phyloP scores from a whole-genome alignment of 208 protist genomes.

The Acanthamoeba lenticulata region DNA sequence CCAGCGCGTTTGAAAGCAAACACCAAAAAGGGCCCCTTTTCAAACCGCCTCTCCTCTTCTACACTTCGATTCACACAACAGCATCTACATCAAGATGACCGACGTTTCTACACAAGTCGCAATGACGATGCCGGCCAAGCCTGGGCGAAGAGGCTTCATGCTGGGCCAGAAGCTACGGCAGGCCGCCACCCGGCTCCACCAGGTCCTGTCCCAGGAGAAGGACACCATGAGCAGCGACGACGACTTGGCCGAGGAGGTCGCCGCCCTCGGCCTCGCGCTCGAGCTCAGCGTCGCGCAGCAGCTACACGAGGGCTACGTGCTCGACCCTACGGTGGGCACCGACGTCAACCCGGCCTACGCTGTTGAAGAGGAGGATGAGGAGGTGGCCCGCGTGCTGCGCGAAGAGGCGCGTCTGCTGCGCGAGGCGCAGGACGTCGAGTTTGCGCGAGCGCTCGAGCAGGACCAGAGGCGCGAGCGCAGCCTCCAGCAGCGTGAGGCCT shows the following conservation, averaged over 20 bases:
- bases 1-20: no score
- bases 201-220: slow-evolving; percentile 27
- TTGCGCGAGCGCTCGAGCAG: neutral
- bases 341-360: neutral
- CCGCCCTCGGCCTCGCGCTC: neutral
- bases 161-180: neutral
- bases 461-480: neutral
- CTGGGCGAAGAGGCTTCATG: neutral
- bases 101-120: neutral
- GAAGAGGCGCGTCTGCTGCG: slow-evolving; percentile 6
- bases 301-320: neutral
- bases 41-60: no score
- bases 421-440: neutral
- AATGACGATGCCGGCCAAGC: neutral
- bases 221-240: neutral
- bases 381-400: neutral
- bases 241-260: neutral
- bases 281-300: neutral
- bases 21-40: no score
- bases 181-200: neutral
- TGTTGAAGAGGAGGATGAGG: neutral
- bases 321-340: neutral
- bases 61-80: no score
- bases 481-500: neutral
- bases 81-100: neutral